phyloP scores from a whole-genome alignment of 1,139 yeast genomes.

The Suhomyces bokatorum region DNA sequence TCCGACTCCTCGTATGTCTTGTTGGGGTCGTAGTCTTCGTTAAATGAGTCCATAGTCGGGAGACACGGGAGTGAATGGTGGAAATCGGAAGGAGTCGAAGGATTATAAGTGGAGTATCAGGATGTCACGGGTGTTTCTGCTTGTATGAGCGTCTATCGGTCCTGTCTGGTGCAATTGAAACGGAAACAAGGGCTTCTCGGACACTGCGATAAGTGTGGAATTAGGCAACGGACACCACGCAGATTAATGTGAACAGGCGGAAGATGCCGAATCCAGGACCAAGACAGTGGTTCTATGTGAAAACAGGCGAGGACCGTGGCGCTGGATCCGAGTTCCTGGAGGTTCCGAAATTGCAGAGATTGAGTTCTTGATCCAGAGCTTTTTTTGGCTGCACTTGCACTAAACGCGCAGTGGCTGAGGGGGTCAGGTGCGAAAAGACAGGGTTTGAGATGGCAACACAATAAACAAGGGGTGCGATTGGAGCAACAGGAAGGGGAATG shows the following conservation, averaged over 20 bases:
- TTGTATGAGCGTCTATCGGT: too few species aligned
- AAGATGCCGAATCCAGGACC: too few species aligned
- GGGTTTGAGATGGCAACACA: neutral
- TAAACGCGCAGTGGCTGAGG: neutral
- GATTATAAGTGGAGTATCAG: too few species aligned
- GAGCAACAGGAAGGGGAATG: neutral
- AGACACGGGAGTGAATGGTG: neutral
- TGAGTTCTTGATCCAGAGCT: neutral
- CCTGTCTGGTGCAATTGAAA: too few species aligned
- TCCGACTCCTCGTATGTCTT: slow-evolving; percentile 7
- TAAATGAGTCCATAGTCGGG: slow-evolving; percentile 3
- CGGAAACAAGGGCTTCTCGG: too few species aligned
- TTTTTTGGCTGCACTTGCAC: neutral
- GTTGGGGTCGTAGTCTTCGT: slow-evolving; percentile 13
- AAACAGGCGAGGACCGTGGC: neutral
- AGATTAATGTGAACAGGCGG: too few species aligned
- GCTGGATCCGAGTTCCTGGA: neutral
- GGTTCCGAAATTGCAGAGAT: neutral
- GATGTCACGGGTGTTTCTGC: too few species aligned
- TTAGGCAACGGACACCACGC: too few species aligned
- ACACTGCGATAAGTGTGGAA: too few species aligned
- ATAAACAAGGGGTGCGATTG: too few species aligned
- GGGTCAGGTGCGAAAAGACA: neutral
- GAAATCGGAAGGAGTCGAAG: neutral
- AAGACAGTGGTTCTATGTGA: neutral